Evolutionary conservation across 2,329 filamentous ascomycete genomes (phyloP).

Genomic region (Calonectria montana): DNA sequence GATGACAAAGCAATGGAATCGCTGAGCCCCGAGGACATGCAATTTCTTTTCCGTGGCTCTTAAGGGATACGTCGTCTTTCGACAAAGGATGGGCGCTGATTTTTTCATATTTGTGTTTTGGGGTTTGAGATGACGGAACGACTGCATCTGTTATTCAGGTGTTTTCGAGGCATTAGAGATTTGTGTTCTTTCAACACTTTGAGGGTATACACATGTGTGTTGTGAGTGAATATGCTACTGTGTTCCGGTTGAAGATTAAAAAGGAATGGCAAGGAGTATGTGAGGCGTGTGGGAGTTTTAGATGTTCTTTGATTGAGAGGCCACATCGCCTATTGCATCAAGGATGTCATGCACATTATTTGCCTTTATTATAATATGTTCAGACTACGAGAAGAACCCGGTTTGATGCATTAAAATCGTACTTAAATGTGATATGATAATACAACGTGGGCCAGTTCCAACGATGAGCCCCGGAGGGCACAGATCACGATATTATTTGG

Average conservation of each 20-base stretch:
- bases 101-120: background rate
- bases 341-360: background rate
- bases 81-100: background rate
- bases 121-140: background rate
- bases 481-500: no score
- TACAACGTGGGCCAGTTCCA: no score
- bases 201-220: background rate
- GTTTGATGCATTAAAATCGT: background rate
- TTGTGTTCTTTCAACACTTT: background rate
- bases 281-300: background rate
- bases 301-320: background rate
- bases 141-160: background rate
- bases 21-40: constrained; percentile 89
- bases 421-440: background rate
- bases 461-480: no score
- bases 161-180: background rate
- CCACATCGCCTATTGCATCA: background rate
- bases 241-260: background rate
- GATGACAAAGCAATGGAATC: constrained; percentile 93
- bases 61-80: constrained; percentile 38
- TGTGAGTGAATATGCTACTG: background rate
- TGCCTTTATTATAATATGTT: background rate
- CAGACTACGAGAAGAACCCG: background rate
- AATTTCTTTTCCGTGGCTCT: constrained; percentile 90
- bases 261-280: background rate